Base-by-base conservation (phyloP, 2,329 filamentous ascomycete genomes). In the Scytalidium lignicola region DNA sequence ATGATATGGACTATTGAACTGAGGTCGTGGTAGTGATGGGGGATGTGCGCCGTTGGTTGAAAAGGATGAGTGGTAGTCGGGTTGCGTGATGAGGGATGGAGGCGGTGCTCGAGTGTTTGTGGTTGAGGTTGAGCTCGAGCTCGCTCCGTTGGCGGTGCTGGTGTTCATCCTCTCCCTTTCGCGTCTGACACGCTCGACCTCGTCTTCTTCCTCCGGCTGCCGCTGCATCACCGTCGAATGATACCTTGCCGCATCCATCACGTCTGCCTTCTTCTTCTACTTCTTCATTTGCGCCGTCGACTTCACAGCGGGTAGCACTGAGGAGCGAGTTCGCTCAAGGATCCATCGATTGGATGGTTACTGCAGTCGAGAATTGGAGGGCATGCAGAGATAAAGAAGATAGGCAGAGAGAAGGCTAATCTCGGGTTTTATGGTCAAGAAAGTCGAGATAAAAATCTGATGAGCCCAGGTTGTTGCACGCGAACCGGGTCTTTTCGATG, bases 161-260 rank as follows among this genome's bases (percentile, higher is more conserved):
- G 15, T 17, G 52, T 61, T 61, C 49, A 59, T 56, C 50, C 56
- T 62, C 49, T 58, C 58, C 51, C 56, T 51, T 47, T 37, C 32
- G 32, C 32, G 50, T 51, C 50, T 44, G 53, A 52, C 43, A 51
- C 59, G 44, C 53, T 54, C 52, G 43, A 59, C 60, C 19, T 61
- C 58, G 21, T 52, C 43, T 20, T 60, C 54, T 22, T 53, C 41
- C 10, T 47, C 41, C 20, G 26, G 43, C 23, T 55, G 51, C 47
- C 58, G 56, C 53, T 61, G 60, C 61, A 65, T 61, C 52, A 62
- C 61, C 12, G 60, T 62, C 41, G 57, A 52, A 47, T 60, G 60
- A 54, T 56, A 65, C 48, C 55, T 56, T 37, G 32, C 32, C 49
- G 58, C 60, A 47, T 62, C 58, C 60, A 56, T 61, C 41, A 22